Evolutionary conservation across 495 filamentous ascomycete genomes (phyloP), one percentile per base, ranked within the genome.

Genomic region (Viridothelium virens): DNA sequence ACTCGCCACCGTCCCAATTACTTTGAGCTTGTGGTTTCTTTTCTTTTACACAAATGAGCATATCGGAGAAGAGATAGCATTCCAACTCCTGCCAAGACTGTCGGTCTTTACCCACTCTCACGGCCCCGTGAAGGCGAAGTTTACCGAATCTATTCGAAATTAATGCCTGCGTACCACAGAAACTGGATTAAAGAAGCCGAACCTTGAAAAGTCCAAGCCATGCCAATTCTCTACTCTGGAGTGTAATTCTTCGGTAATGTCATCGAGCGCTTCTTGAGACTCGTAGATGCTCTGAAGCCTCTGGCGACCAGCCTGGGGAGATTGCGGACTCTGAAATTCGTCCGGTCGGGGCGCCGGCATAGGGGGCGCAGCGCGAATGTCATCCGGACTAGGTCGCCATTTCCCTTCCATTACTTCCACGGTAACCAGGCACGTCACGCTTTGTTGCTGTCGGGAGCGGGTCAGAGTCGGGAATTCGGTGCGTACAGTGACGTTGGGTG

Each of bases 11-110:
- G 38, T 86, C 84, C 86, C 86, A 89, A 69, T 87, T 82, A 66
- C 79, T 77, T 41, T 69, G 70, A 65, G 78, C 53, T 69, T 74
- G 75, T 6, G 81, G 76, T 76, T 92, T 95, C 83, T 96, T 97
- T 73, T 97, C 94, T 77, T 97, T 99, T 67, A 97, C 91, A 74
- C 94, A 99, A 69, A 99, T 99, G 63, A 99, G 91, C 94, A 99
- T 99, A 77, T 97, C 94, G 2, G 88, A 89, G 73, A 97, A 99
- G 31, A 99, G 83, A 77, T 90, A 99, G 75, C 95, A 99, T 75
- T 97, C 92, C 63, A 99, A 77, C 73, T 99, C 95, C 79, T 99
- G 94, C 94, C 94, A 99, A 12, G 94, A 92, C 70, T 94, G 84
- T 69, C 91, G 91, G 75, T 99, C 94, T 71, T 97, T 99, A 69